Evolutionary conservation across 2,329 filamentous ascomycete species (phyloP), one percentile per base, ranked within the genome.

Genomic region (Camptophora hylomeconis): DNA sequence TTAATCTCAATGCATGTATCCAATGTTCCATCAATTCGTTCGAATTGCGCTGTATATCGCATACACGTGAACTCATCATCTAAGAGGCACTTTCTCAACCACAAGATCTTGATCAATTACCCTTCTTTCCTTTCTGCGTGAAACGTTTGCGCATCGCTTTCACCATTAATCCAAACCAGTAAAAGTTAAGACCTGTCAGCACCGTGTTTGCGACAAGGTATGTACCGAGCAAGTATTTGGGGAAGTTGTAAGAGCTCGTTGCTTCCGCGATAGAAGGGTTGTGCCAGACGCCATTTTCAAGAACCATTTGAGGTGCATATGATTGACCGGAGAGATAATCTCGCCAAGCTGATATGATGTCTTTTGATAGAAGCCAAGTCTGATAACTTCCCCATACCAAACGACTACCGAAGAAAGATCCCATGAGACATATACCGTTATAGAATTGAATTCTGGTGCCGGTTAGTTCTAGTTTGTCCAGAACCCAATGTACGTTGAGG

Each of bases 401-500:
- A 33, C 81, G 79, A 51, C 75, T 80, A 38, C 62, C 68, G 57
- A 86, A 84, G 56, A 89, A 89, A 26, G 69, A 80, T 40, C 61
- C 53, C 29, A 87, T 69, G 3, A 89, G 69, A 32, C 70, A 47
- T 37, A 84, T 63, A 43, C 81, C 81, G 46, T 89, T 89, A 54
- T 81, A 74, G 16, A 86, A 66, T 57, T 89, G 82, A 14, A 72
- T 54, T 30, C 62, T 65, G 12, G 75, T 74, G 19, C 82, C 82
- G 1, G 82, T 89, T 65, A 83, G 74, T 46, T 72, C 68, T 35
- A 87, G 61, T 60, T 92, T 92, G 57, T 92, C 82, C 56, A 80
- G 81, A 61, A 89, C 89, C 82, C 82, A 92, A 61, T 92, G 82
- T 49, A 87, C 69, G 51, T 92, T 92, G 33, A 89, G 66, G 54